These are phyloP conservation scores for Gossypium rotundifolium DNA, from an alignment of 345 rosid genomes.

Conservation along the genomic window DNA sequence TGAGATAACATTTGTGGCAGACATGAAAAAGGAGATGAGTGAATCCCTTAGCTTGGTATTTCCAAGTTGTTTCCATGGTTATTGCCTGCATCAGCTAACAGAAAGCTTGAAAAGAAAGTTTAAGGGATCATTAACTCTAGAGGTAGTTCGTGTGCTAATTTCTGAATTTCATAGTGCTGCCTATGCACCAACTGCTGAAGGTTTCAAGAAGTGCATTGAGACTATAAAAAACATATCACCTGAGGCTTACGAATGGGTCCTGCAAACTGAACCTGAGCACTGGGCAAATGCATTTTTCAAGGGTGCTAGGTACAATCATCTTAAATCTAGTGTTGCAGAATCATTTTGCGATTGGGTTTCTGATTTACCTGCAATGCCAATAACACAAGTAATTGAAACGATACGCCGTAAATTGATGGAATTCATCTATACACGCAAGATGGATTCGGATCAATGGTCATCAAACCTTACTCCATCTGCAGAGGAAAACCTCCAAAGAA, in stretches of 20 bases:
- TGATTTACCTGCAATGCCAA: constrained; percentile 30
- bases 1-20: constrained; percentile 49
- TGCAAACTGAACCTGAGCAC: constrained; percentile 44
- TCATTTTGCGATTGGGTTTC: constrained; percentile 35
- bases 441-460: constrained; percentile 35
- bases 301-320: constrained; percentile 40
- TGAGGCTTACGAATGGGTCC: constrained; percentile 48
- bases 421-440: constrained; percentile 32
- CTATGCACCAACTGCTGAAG: constrained; percentile 32
- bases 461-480: constrained; percentile 41
- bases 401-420: constrained; percentile 39
- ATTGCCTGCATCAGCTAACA: constrained; percentile 30
- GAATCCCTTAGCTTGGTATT: constrained; percentile 32
- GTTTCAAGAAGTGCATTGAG: constrained; percentile 33
- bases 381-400: constrained; percentile 28
- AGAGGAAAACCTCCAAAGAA: constrained; percentile 43
- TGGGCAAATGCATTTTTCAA: constrained; percentile 51
- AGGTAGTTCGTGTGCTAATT: constrained; percentile 30
- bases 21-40: constrained; percentile 35
- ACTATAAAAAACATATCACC: constrained; percentile 43
- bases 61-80: constrained; percentile 42
- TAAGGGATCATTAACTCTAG: constrained; percentile 25
- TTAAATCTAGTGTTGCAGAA: constrained; percentile 27
- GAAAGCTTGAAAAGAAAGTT: constrained; percentile 31
- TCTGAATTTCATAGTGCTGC: constrained; percentile 37